Base-by-base conservation (phyloP, 768 basidiomycete species). In the Xerocomus brunneocitrinus region DNA sequence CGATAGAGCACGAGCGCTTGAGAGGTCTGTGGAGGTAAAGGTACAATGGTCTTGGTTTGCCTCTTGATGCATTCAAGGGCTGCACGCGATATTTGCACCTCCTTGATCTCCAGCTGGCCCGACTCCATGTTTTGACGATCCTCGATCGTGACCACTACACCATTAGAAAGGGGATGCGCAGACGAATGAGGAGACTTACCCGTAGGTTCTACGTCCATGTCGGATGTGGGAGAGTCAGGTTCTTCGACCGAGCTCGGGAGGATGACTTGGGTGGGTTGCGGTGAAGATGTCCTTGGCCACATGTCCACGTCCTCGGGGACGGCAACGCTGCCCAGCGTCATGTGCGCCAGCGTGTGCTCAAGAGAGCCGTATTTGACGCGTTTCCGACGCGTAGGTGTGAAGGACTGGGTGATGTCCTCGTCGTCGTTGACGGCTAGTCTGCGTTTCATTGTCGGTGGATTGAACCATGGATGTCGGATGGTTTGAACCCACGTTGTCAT, bases 191-290 rank as follows among this genome's bases (percentile, higher is more conserved):
- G 31, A 19, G 22, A 43, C 62, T 76, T 67, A 89, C 88, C 73
- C 63, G 86, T 80, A 58, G 79, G 83, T 62, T 86, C 87, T 5
- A 80, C 76, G 55, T 80, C 82, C 87, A 90, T 90, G 43, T 75
- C 78, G 19, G 71, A 77, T 8, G 71, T 60, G 16, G 59, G 49
- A 0, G 70, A 68, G 3, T 57, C 53, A 19, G 70, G 67, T 49
- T 80, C 79, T 56, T 82, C 79, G 47, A 78, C 61, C 22, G 69
- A 70, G 34, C 63, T 68, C 5, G 76, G 75, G 6, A 66, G 49
- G n/a, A 69, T 35, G 7, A 69, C 55, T 0, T 57, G 53, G 52
- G 24, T 19, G 27, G 27, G 27, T 27, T 27, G 9, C 1, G 52
- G 49, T 5, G 48, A 51, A 3, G 66, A 47, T 22, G 22, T 24